Evolutionary conservation across 108 stramenopile species (phyloP).

Genomic region (Epithemia pelagica): DNA sequence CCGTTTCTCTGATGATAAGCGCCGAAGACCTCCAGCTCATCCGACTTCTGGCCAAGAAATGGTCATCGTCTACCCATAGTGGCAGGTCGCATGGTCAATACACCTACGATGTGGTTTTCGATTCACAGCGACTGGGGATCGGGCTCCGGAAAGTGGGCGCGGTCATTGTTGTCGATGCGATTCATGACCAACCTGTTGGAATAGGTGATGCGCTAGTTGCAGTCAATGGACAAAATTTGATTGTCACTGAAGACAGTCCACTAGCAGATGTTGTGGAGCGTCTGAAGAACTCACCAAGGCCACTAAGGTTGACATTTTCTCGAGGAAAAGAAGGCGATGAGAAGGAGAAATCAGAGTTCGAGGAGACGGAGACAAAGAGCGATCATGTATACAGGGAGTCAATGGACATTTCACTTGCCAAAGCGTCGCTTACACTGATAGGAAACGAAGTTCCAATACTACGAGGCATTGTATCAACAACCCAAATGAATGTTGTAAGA

Average conservation of each 20-base stretch:
- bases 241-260: constrained; percentile 6
- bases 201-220: constrained; percentile 41
- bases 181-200: constrained; percentile 13
- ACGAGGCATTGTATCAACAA: background rate
- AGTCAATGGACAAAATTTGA: constrained; percentile 23
- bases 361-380: background rate
- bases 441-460: constrained; percentile 3
- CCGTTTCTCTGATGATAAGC: constrained; percentile 58
- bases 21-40: constrained; percentile 59
- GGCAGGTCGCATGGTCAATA: background rate
- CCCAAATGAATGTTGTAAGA: background rate
- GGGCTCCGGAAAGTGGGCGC: constrained; percentile 29
- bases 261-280: constrained; percentile 36
- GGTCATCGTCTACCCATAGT: constrained; percentile 22
- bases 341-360: background rate
- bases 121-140: constrained; percentile 36
- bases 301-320: constrained; percentile 35
- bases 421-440: background rate
- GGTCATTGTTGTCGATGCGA: constrained; percentile 33
- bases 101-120: constrained; percentile 35
- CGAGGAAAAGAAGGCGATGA: constrained; percentile 2
- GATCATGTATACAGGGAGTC: background rate
- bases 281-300: constrained; percentile 28
- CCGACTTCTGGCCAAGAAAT: constrained; percentile 33
- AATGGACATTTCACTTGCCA: constrained; percentile 7